Conservation (phyloP, 2,329 filamentous ascomycete species). For the Ascocoryne sarcoides region DNA sequence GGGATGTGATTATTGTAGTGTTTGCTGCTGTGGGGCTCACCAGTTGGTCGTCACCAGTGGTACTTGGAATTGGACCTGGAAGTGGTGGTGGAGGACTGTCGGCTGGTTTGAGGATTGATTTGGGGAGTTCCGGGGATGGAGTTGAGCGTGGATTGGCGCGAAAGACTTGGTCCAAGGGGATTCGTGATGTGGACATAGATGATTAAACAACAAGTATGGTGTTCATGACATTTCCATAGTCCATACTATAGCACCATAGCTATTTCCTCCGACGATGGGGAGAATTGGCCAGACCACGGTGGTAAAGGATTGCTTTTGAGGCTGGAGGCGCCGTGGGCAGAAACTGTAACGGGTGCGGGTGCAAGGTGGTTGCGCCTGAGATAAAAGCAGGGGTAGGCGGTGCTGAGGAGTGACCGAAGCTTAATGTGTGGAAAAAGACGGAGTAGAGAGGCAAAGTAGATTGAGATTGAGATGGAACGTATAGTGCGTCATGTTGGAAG, state of each 20-base stretch:
- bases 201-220: not conserved
- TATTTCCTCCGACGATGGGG: not conserved
- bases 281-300: not conserved
- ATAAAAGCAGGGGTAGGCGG: not conserved
- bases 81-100: not conserved
- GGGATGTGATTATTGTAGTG: not conserved
- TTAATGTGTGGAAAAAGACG: not conserved
- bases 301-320: not conserved
- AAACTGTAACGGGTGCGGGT: not conserved
- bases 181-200: conserved; percentile 30
- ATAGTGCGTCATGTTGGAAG: not conserved
- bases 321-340: not conserved
- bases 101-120: not conserved
- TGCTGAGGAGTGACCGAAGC: not conserved
- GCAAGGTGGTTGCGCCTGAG: not conserved
- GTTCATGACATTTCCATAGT: not conserved
- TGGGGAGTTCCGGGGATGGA: not conserved
- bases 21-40: not conserved
- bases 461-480: not conserved
- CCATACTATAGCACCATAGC: not conserved
- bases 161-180: conserved; percentile 19
- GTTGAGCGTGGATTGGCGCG: conserved; percentile 7
- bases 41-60: not conserved
- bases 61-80: not conserved
- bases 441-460: too few species aligned